Conservation (phyloP, 1,139 yeast genomes). For the Nakaseomyces nivariensis region DNA sequence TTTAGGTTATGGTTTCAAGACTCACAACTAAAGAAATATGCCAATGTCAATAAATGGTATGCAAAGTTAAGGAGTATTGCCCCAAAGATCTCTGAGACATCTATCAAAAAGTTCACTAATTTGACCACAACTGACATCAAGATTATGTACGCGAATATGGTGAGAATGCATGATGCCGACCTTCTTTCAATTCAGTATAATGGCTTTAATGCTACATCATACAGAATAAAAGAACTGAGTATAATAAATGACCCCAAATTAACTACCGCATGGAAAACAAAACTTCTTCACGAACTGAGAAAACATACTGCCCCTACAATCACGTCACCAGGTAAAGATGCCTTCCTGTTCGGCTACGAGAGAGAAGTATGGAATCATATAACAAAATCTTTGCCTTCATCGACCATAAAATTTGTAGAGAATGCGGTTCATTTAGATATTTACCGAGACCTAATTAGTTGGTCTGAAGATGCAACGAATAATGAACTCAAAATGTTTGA, state of each 20-base stretch:
- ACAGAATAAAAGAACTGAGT: conserved; percentile 21
- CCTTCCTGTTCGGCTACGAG: conserved; percentile 14
- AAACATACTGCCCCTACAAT: conserved; percentile 13
- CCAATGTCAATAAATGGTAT: conserved; percentile 14
- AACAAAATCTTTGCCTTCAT: conserved; percentile 5
- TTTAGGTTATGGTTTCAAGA: conserved; percentile 21
- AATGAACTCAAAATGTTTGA: not conserved
- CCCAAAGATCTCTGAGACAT: not conserved
- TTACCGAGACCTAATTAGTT: conserved; percentile 4
- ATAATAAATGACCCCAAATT: conserved; percentile 12
- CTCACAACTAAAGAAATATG: conserved; percentile 11
- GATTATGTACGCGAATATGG: conserved; percentile 14
- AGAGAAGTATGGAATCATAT: conserved; percentile 13
- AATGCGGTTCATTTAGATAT: not conserved
- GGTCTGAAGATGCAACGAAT: conserved; percentile 1
- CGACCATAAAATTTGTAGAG: not conserved
- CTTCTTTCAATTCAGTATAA: conserved; percentile 14
- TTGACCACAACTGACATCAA: conserved; percentile 12
- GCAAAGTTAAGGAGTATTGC: conserved; percentile 9
- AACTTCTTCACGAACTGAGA: conserved; percentile 9
- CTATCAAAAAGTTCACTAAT: conserved; percentile 4
- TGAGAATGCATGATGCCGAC: conserved; percentile 11
- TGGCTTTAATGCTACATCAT: conserved; percentile 15
- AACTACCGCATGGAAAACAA: conserved; percentile 8
- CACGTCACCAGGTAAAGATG: conserved; percentile 19